Evolutionary conservation across 108 stramenopile species (phyloP), one percentile per base, ranked within the genome.

Genomic region (Fragilaria radians): DNA sequence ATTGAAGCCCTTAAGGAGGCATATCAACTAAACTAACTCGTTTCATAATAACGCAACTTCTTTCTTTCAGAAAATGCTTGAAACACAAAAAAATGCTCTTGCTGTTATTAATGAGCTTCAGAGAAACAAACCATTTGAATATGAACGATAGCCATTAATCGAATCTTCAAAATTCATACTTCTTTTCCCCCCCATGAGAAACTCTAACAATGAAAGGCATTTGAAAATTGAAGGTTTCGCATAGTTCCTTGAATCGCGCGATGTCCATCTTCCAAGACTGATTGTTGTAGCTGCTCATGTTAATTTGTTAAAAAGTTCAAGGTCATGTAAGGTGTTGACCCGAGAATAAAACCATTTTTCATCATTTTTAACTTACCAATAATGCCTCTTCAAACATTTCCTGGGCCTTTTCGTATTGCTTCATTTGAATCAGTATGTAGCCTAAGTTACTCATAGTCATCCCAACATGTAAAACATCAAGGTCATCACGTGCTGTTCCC

Each of bases 181-280:
- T n/a, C n/a, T n/a, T n/a, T n/a, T n/a, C n/a, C n/a, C n/a, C n/a
- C n/a, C n/a, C n/a, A n/a, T n/a, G n/a, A n/a, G n/a, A n/a, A n/a
- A n/a, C n/a, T n/a, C n/a, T n/a, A n/a, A n/a, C n/a, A 70, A 42
- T 71, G 70, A 48, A 71, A 71, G 28, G 74, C 69, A 53, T 71
- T 76, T 28, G 66, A 36, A 57, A 76, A 71, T n/a, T 70, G 63
- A 7, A 76, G 27, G 45, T 76, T 76, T 61, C 52, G 65, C 26
- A 53, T 45, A 1, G 70, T 76, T 26, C 71, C 74, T 36, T 57
- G 60, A 26, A 76, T 67, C 2, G 70, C 69, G 23, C 61, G 51
- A 54, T 76, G 67, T 21, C 53, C 28, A 28, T 55, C 19, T 9
- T 46, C 54, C 5, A 71, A 48, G 9, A 71, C 60, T 26, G 69